A percentile compares a stretch with the other conserved stretches of the same genome.
phyloP scores from a whole-genome alignment of 2,329 filamentous ascomycete genomes.

The Phialophora macrospora region DNA sequence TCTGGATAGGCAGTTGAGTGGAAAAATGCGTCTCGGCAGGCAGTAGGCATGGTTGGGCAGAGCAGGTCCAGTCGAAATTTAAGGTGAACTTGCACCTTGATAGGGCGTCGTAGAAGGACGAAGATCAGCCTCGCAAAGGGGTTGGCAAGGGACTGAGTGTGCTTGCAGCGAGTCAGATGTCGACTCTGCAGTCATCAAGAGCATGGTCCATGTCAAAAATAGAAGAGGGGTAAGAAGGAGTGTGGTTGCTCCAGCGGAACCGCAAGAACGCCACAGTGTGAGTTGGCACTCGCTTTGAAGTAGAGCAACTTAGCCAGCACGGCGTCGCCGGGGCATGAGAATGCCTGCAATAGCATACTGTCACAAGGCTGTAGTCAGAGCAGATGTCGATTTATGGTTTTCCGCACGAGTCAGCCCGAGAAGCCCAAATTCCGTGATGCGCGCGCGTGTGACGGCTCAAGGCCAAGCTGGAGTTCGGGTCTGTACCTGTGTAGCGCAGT shows the following conservation, averaged over 20 bases:
- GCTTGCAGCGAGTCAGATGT: background rate
- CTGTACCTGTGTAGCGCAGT: background rate
- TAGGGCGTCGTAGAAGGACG: background rate
- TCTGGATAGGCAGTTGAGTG: background rate
- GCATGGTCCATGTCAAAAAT: background rate
- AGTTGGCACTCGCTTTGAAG: background rate
- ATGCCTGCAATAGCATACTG: background rate
- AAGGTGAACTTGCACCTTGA: background rate
- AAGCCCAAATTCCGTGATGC: background rate
- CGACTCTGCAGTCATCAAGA: background rate
- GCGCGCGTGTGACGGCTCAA: background rate
- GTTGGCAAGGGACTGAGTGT: background rate
- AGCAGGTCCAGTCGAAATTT: background rate
- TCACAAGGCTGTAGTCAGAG: background rate
- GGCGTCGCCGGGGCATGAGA: background rate
- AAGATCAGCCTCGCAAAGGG: background rate
- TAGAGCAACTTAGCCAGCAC: background rate
- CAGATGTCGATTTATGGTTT: conserved; percentile 7
- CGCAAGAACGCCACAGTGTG: conserved; percentile 6
- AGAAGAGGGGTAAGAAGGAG: background rate
- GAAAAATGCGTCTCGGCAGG: background rate
- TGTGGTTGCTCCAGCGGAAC: conserved; percentile 5
- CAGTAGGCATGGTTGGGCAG: background rate
- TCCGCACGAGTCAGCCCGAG: background rate
- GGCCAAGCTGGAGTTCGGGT: background rate